Evolutionary conservation across 331 rosid species (phyloP).

Genomic region (Pyrus hybrid): DNA sequence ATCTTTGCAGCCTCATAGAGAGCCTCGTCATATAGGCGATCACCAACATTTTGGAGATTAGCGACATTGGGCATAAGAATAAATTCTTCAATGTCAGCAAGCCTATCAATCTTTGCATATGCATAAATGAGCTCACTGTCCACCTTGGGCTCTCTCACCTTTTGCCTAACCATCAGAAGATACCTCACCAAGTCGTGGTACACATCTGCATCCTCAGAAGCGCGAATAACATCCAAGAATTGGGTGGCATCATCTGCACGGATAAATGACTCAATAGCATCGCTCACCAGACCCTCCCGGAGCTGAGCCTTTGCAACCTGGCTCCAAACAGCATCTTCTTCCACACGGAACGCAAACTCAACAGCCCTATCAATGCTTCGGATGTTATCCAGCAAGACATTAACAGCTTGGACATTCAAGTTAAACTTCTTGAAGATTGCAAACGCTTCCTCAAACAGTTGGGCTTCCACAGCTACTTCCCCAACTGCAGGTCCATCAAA

Average conservation of each 20-base stretch:
- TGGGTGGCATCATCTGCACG: constrained; percentile 94
- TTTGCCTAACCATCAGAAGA: constrained; percentile 97
- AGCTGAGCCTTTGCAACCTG: constrained; percentile 99
- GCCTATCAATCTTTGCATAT: constrained; percentile 94
- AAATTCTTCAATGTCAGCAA: constrained; percentile 93
- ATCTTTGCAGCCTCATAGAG: constrained; percentile 97
- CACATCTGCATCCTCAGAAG: constrained; percentile 70
- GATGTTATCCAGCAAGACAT: constrained; percentile 79
- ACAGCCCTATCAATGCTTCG: constrained; percentile 92
- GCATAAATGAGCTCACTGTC: constrained; percentile 99
- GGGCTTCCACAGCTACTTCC: constrained; percentile 95
- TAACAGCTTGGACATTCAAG: constrained; percentile 97
- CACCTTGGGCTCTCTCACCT: constrained; percentile 90
- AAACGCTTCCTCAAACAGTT: constrained; percentile 84
- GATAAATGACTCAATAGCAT: constrained; percentile 95
- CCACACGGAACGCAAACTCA: constrained; percentile 97
- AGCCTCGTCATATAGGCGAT: constrained; percentile 88
- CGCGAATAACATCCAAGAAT: constrained; percentile 89
- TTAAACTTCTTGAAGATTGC: constrained; percentile 97
- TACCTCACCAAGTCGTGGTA: constrained; percentile 91
- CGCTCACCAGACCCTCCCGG: constrained; percentile 89
- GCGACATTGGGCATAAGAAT: constrained; percentile 99
- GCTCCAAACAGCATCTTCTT: constrained; percentile 99
- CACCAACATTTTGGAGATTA: constrained; percentile 96
- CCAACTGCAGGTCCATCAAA: constrained; percentile 99